phyloP scores from a whole-genome alignment of 805 yeast species.

The Osmozyma mogii region DNA sequence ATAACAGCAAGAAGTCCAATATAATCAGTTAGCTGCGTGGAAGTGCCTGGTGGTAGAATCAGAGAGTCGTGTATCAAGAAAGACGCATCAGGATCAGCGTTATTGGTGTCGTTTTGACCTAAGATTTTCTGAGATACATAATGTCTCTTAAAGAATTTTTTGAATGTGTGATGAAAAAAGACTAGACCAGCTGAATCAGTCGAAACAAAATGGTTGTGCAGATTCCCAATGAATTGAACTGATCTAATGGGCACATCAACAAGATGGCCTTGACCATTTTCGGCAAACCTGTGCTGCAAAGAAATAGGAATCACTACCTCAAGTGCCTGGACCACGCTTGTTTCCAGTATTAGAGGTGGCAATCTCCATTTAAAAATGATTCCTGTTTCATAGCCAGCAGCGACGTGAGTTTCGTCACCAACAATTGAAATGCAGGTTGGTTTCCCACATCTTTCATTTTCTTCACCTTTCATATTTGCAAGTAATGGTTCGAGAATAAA shows the following conservation, averaged over 20 bases:
- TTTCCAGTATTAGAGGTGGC: no score
- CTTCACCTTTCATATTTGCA: no score
- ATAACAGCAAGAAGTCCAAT: slow-evolving; percentile 56
- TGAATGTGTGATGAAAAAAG: slow-evolving; percentile 55
- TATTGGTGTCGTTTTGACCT: slow-evolving; percentile 35
- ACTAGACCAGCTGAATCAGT: slow-evolving; percentile 36
- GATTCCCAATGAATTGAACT: slow-evolving; percentile 22
- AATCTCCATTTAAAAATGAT: no score
- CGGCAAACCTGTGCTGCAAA: slow-evolving; percentile 16
- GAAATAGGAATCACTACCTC: slow-evolving; percentile 18
- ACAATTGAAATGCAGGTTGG: no score
- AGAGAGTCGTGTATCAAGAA: slow-evolving; percentile 25
- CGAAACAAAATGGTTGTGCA: slow-evolving; percentile 22
- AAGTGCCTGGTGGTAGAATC: slow-evolving; percentile 55
- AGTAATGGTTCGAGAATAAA: no score
- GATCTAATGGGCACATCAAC: slow-evolving; percentile 15
- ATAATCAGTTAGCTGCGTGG: slow-evolving; percentile 45
- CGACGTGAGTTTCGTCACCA: no score
- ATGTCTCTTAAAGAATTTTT: slow-evolving; percentile 46
- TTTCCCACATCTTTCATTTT: no score
- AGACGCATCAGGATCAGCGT: slow-evolving; percentile 6
- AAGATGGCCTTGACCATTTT: slow-evolving; percentile 24
- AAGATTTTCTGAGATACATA: slow-evolving; percentile 41
- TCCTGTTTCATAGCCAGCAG: no score
- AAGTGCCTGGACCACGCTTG: slow-evolving; percentile 1